A percentile compares a stretch with the other conserved stretches of the same genome.
Evolutionary conservation across 495 filamentous ascomycete genomes (phyloP).

Genomic region (Apodospora peruviana): DNA sequence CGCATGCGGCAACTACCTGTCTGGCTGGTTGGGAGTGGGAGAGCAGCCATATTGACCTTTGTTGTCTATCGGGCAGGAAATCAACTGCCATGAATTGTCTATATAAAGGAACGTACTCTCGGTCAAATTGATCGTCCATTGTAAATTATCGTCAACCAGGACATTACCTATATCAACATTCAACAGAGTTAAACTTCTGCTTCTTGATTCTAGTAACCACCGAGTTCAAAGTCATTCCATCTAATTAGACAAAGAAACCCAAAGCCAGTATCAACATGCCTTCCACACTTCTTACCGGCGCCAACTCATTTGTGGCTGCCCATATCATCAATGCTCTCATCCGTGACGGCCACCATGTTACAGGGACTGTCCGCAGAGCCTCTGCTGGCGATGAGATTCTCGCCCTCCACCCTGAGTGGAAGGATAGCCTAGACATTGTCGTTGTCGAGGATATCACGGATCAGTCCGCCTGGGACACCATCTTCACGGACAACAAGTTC

Average conservation of each 20-base stretch:
- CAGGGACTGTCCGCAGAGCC: conserved; percentile 13
- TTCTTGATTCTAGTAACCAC: too few relatives aligned
- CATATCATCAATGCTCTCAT: conserved; percentile 32
- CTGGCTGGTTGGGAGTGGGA: conserved; percentile 7
- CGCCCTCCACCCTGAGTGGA: conserved; percentile 20
- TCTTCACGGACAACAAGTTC: conserved; percentile 9
- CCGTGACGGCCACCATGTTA: conserved; percentile 10
- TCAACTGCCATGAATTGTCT: too few relatives aligned
- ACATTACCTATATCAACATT: too few relatives aligned
- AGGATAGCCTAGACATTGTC: conserved; percentile 9
- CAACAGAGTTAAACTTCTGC: too few relatives aligned
- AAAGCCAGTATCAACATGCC: conserved; percentile 15
- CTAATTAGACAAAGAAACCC: too few relatives aligned
- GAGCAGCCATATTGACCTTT: too few relatives aligned
- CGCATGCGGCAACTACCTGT: not conserved
- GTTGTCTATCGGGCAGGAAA: too few relatives aligned
- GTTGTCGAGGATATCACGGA: conserved; percentile 13
- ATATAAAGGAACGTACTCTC: too few relatives aligned
- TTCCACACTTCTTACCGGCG: conserved; percentile 30
- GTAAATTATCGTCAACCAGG: too few relatives aligned
- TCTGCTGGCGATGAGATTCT: conserved; percentile 18
- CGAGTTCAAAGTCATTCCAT: too few relatives aligned
- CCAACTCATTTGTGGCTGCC: conserved; percentile 30
- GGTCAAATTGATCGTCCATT: too few relatives aligned
- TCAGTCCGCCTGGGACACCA: conserved; percentile 10